Conservation (phyloP, 176 grass and related monocot species). For the Oryza longistaminata region DNA sequence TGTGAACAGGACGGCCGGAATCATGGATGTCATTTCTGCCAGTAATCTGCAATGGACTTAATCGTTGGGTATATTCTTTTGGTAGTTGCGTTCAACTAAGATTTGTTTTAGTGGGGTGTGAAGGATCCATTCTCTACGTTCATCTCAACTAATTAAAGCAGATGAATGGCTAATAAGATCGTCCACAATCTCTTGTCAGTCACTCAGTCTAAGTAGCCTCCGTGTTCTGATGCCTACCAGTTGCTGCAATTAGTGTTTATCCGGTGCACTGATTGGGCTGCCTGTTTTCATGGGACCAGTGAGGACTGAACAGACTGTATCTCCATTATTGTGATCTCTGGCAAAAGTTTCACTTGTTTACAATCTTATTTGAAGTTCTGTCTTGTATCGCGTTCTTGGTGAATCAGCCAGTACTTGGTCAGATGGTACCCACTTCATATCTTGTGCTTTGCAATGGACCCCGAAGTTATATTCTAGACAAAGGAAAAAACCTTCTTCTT, state of each 20-base stretch:
- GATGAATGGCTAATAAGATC: conserved; percentile 25
- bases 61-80: conserved; percentile 43
- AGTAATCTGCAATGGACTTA: conserved; percentile 15
- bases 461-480: conserved; percentile 38
- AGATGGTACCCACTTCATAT: conserved; percentile 27
- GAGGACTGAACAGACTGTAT: conserved; percentile 41
- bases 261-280: conserved; percentile 43
- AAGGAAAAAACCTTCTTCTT: conserved; percentile 31
- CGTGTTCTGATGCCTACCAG: conserved; percentile 41
- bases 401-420: conserved; percentile 30
- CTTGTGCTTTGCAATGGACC: conserved; percentile 30
- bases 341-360: conserved; percentile 37
- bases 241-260: conserved; percentile 39
- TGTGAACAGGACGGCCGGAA: conserved; percentile 28
- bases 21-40: conserved; percentile 17
- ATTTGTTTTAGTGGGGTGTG: conserved; percentile 30
- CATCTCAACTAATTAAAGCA: conserved; percentile 25
- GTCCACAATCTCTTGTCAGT: conserved; percentile 27
- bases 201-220: conserved; percentile 16
- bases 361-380: conserved; percentile 49
- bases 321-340: conserved; percentile 68
- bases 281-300: conserved; percentile 43
- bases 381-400: conserved; percentile 33
- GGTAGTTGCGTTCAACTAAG: conserved; percentile 25
- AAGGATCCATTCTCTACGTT: background rate